Evolutionary conservation across 83 land plant genomes (phyloP).

Genomic region (Thuja plicata): DNA sequence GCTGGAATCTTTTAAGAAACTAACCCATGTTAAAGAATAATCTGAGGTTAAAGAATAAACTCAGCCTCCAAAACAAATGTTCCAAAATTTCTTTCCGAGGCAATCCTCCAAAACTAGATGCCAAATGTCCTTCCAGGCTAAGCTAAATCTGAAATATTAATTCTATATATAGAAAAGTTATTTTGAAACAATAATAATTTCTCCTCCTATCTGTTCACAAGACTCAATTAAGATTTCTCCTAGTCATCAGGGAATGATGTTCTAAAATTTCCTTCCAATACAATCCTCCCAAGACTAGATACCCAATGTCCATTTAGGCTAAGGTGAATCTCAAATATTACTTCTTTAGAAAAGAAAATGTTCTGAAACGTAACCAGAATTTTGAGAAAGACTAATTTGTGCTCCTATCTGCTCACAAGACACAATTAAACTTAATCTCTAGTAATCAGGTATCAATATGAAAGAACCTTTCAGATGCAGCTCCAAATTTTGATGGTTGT

Average conservation of each 20-base stretch:
- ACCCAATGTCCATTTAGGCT: background rate
- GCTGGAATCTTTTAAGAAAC: too few species aligned
- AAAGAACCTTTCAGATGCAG: background rate
- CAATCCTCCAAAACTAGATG: background rate
- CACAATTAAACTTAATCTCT: too few species aligned
- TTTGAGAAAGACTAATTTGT: background rate
- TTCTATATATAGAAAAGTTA: background rate
- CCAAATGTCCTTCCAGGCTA: background rate
- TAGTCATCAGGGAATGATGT: background rate
- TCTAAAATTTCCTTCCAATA: too few species aligned
- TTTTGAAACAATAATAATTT: too few species aligned
- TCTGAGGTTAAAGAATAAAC: background rate
- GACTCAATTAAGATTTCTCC: background rate
- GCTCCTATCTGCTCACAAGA: background rate
- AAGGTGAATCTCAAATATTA: too few species aligned
- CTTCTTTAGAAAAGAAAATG: background rate
- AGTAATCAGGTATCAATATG: background rate
- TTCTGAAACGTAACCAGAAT: too few species aligned
- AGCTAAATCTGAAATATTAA: too few species aligned
- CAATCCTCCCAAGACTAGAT: background rate
- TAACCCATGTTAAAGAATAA: too few species aligned
- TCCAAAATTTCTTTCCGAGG: background rate
- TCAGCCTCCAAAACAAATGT: background rate
- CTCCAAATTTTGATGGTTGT: background rate
- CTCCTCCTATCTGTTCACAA: background rate